Conservation (phyloP, 225 moss, liverwort and hornwort genomes). For the Straminergon stramineum region DNA sequence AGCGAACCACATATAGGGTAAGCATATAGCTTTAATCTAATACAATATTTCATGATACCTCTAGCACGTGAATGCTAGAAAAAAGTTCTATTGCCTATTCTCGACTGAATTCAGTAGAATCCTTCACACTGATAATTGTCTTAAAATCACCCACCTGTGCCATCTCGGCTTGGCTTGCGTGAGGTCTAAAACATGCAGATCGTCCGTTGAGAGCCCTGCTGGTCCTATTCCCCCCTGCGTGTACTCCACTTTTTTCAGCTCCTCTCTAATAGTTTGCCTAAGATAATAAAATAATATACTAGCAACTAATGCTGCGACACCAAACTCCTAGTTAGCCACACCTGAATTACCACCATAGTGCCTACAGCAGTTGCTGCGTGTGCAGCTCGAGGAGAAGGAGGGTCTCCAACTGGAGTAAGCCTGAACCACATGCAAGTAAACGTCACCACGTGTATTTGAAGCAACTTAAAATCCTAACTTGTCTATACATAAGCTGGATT, state of each 20-base stretch:
- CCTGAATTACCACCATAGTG: conserved; percentile 74
- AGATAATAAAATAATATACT: background rate
- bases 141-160: conserved; percentile 35
- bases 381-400: conserved; percentile 66
- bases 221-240: conserved; percentile 59
- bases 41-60: background rate
- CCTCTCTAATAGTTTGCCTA: background rate
- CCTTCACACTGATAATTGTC: background rate
- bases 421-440: conserved; percentile 18
- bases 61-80: background rate
- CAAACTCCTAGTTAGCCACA: background rate
- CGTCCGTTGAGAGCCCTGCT: conserved; percentile 58
- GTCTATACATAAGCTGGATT: background rate
- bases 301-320: background rate
- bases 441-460: background rate
- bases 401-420: conserved; percentile 57
- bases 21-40: background rate
- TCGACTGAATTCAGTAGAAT: background rate
- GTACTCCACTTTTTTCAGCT: conserved; percentile 10
- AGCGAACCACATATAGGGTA: background rate
- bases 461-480: background rate
- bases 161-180: conserved; percentile 62
- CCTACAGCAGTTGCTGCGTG: conserved; percentile 65
- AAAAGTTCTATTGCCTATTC: background rate
- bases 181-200: conserved; percentile 59